Evolutionary conservation across 2,329 filamentous ascomycete genomes (phyloP).

Genomic region (Colletotrichum sp.): DNA sequence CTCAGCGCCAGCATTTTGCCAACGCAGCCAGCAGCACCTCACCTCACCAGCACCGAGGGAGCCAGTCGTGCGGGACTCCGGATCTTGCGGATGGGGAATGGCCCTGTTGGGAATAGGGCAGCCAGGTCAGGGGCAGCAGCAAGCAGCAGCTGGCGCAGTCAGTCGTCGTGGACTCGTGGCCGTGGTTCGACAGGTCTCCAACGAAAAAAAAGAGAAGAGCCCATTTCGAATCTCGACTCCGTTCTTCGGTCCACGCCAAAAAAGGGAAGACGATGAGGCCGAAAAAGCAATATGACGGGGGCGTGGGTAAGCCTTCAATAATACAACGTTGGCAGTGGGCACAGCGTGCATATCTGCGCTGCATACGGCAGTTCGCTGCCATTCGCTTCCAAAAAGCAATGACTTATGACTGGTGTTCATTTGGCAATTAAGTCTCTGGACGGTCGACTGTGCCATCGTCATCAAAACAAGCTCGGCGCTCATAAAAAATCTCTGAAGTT

Average conservation of each 20-base stretch:
- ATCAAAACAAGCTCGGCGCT: neutral
- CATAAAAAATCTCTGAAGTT: neutral
- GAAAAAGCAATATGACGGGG: conserved; percentile 5
- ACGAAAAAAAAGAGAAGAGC: neutral
- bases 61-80: neutral
- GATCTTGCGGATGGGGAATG: conserved; percentile 1
- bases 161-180: neutral
- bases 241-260: conserved; percentile 5
- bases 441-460: neutral
- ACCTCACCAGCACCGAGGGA: neutral
- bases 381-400: neutral
- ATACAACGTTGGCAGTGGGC: conserved; percentile 2
- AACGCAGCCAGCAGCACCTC: neutral
- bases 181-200: neutral
- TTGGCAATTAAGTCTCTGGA: neutral
- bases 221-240: neutral
- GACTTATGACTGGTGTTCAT: neutral
- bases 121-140: conserved; percentile 13
- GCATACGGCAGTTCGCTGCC: conserved; percentile 5
- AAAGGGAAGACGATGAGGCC: neutral
- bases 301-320: conserved; percentile 4
- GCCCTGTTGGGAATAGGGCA: neutral
- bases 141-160: neutral
- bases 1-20: neutral
- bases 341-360: conserved; percentile 1